These are phyloP conservation scores for Lentinula raphanica DNA, from an alignment of 768 basidiomycete genomes.

Conservation along the genomic window DNA sequence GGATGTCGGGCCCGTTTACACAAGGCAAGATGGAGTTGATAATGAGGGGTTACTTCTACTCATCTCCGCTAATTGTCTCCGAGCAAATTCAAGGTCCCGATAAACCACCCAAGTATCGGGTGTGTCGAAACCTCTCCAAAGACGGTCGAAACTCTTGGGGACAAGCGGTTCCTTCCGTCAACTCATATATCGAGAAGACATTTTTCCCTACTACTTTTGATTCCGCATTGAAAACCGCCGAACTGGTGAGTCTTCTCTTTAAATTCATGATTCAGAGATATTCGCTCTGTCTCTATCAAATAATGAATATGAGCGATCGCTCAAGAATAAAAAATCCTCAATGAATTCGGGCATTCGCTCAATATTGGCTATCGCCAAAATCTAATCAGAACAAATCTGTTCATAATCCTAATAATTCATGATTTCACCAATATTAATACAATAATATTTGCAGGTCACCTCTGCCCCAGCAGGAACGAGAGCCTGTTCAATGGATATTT, in stretches of 20 bases:
- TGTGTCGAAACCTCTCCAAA: slow-evolving; percentile 11
- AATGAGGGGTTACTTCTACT: slow-evolving; percentile 4
- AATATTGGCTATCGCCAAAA: too few relatives aligned
- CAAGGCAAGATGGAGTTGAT: background rate
- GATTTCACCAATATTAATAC: too few relatives aligned
- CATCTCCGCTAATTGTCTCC: slow-evolving; percentile 9
- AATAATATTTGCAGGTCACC: slow-evolving; percentile 19
- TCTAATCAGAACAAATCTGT: too few relatives aligned
- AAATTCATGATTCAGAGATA: too few relatives aligned
- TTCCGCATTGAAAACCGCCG: background rate
- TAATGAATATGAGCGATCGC: background rate
- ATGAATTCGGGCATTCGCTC: too few relatives aligned
- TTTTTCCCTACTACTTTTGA: background rate
- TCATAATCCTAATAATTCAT: too few relatives aligned
- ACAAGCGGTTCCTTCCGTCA: background rate
- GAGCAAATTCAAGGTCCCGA: background rate
- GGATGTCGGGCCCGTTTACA: too few relatives aligned
- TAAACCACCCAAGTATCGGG: slow-evolving; percentile 2
- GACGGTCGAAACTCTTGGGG: background rate
- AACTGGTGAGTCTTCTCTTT: background rate
- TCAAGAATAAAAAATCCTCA: too few relatives aligned
- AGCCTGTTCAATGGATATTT: slow-evolving; percentile 26
- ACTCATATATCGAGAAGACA: background rate
- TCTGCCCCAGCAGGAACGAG: slow-evolving; percentile 23
- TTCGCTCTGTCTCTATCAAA: background rate